These are phyloP conservation scores for Cadophora malorum DNA, from an alignment of 2,329 filamentous ascomycete species.

Conservation along the genomic window DNA sequence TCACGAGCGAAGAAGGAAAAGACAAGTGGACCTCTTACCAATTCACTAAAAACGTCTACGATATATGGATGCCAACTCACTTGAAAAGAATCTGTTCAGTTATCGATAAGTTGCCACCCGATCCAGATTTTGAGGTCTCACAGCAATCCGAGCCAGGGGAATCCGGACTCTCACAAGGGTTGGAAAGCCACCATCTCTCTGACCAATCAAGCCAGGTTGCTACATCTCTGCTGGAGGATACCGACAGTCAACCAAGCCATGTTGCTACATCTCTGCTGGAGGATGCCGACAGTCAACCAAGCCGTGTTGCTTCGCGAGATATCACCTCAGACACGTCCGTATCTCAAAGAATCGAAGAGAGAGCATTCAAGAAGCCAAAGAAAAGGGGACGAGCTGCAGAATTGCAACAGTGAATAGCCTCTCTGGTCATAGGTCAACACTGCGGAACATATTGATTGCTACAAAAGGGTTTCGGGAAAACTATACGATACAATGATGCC, in stretches of 20 bases:
- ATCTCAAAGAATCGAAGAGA: conserved; percentile 29
- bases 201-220: conserved; percentile 30
- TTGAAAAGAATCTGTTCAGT: conserved; percentile 43
- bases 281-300: too few relatives aligned
- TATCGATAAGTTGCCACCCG: conserved; percentile 42
- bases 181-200: conserved; percentile 30
- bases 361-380: conserved; percentile 31
- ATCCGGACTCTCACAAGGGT: conserved; percentile 28
- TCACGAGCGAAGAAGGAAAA: conserved; percentile 40
- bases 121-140: conserved; percentile 34
- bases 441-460: too few relatives aligned
- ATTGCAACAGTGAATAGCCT: conserved; percentile 27
- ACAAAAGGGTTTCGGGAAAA: too few relatives aligned
- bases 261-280: too few relatives aligned
- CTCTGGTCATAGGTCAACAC: too few relatives aligned
- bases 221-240: conserved; percentile 25
- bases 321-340: conserved; percentile 30
- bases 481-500: too few relatives aligned
- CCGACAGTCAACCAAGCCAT: conserved; percentile 33
- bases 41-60: conserved; percentile 43
- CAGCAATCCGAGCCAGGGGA: conserved; percentile 32
- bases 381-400: conserved; percentile 31
- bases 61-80: conserved; percentile 44
- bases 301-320: conserved; percentile 34
- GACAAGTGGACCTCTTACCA: conserved; percentile 42